Evolutionary conservation across 2,329 filamentous ascomycete genomes (phyloP).

Genomic region (Penicillium sp.): DNA sequence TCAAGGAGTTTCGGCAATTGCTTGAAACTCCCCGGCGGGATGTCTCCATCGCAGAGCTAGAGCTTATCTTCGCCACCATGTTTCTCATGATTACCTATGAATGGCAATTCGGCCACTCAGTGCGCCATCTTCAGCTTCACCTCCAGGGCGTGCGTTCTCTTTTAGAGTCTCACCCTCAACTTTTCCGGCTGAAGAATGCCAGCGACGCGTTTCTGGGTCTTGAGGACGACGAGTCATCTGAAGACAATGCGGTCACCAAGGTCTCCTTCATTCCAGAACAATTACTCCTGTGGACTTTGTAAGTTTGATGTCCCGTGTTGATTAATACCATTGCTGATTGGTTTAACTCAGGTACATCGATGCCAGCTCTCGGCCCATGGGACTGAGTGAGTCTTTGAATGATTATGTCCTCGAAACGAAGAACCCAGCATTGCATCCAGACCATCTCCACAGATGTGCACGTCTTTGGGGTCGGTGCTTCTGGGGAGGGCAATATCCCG

Average conservation of each 20-base stretch:
- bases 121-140: conserved; percentile 33
- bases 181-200: conserved; percentile 29
- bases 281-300: conserved; percentile 35
- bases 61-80: conserved; percentile 35
- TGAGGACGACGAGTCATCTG: conserved; percentile 10
- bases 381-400: conserved; percentile 28
- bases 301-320: conserved; percentile 9
- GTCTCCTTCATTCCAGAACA: conserved; percentile 36
- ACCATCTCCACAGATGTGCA: conserved; percentile 31
- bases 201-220: conserved; percentile 25
- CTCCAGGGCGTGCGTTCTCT: conserved; percentile 35
- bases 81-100: conserved; percentile 36
- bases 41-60: conserved; percentile 27
- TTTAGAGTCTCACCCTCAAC: conserved; percentile 30
- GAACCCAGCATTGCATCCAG: conserved; percentile 30
- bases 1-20: conserved; percentile 35
- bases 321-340: conserved; percentile 1
- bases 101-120: conserved; percentile 35
- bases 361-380: conserved; percentile 26
- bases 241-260: conserved; percentile 11
- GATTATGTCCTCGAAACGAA: conserved; percentile 30
- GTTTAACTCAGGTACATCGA: conserved; percentile 26
- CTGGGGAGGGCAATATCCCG: conserved; percentile 35
- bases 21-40: conserved; percentile 26
- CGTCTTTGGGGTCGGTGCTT: conserved; percentile 35